Evolutionary conservation across 1,284 basidiomycete species (phyloP), one percentile per base, ranked within the genome.

Genomic region (Heterobasidion irregulare): DNA sequence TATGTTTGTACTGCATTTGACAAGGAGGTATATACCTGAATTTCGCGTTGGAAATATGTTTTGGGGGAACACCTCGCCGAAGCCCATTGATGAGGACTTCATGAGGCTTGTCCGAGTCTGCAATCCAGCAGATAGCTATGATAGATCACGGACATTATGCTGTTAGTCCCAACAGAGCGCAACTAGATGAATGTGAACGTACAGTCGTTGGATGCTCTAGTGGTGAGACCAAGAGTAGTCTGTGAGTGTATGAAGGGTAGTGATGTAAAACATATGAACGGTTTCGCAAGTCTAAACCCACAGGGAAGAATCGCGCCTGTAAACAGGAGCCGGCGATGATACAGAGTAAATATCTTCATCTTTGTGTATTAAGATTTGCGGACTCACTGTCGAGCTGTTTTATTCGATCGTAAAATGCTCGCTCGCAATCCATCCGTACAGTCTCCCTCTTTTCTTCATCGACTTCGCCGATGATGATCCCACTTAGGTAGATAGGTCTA

Each of bases 11-110:
- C 26, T 26, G 4, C 3, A 26, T 26, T 26, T 26, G 26, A 26
- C 3, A 36, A 33, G 46, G 19, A 18, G 16, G 46, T 51, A 47
- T n/a, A 26, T 18, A 86, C 89, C 83, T 79, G 50, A 79, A 82
- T 65, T 83, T 85, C 5, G 76, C 71, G 43, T 75, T 75, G 56
- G 78, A 72, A 26, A 83, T 75, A 61, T 87, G 80, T 63, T 87
- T 91, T 0, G 83, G 78, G 10, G 86, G 72, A 1, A 88, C 80
- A 2, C 90, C 90, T 47, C 90, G 82, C 61, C 79, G 83, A n/a
- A 83, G 69, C 1, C 90, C 89, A 59, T 88, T 89, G 60, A 88
- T 88, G 53, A 92, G 65, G 16, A 89, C 75, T 63, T 92, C 88
- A 36, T 67, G 63, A 2, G 66, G 58, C 26, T 61, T 64, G 38